Base-by-base conservation (phyloP, 805 yeast species). In the Monosporozyma solicola region DNA sequence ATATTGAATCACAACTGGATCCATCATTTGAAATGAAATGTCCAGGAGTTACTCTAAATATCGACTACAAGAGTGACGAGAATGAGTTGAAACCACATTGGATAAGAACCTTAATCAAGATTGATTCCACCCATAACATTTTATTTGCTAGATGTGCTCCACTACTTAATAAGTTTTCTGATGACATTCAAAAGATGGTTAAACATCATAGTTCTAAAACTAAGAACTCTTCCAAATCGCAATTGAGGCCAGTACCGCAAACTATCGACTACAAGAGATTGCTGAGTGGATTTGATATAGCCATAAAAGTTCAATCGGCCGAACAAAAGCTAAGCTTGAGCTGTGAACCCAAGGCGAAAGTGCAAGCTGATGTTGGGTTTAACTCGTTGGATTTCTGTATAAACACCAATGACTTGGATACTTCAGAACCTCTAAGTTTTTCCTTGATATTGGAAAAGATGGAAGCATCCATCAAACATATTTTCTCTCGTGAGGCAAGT, bases 261-360 rank as follows among this genome's bases (percentile, higher is more conserved):
- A 48, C 54, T 50, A 45, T 65, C 60, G 74, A 77, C 49, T 63
- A 79, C 43, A 74, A 78, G 22, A 68, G 72, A 5, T 45, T 85
- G 2, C 64, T 85, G 29, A 72, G 75, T 43, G 78, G 80, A 31
- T 64, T 85, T 51, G 89, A 85, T 56, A 59, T 88, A 31, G 81
- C 80, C 50, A 67, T 86, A 52, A 81, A 85, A 0, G 57, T 91
- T 6, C 74, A 77, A 43, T 77, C 91, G 51, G 90, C 82, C 22
- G 79, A 83, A 35, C 99, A 94, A 64, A 79, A 78, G 46, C 65
- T 94, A 24, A 78, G 85, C 2, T 72, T 94, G 51, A 86, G 95
- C 59, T 94, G 99, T 75, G 92, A 87, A 55, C 99, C 99, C 1
- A 84, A 84, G 16, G 98, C 98, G 0, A 89, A 87, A 63, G 94